Conservation (phyloP, 2,329 filamentous ascomycete species). For the Aureobasidium sp. region DNA sequence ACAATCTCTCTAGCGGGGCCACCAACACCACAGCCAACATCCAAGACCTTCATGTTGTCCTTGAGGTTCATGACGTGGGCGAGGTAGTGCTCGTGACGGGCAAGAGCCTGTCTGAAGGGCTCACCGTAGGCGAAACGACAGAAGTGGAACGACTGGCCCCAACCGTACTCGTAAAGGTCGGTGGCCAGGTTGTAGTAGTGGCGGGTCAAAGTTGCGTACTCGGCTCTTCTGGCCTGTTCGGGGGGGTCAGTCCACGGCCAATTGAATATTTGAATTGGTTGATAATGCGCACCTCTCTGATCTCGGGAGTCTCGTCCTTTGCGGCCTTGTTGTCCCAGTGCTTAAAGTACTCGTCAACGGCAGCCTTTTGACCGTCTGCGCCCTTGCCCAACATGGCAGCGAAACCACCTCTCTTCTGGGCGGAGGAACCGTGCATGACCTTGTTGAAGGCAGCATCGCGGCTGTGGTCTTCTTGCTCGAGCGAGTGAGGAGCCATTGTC, state of each 20-base stretch:
- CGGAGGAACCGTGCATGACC: slow-evolving; percentile 68
- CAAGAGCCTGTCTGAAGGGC: slow-evolving; percentile 82
- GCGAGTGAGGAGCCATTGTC: slow-evolving; percentile 25
- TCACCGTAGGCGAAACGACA: slow-evolving; percentile 86
- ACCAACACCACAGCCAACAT: slow-evolving; percentile 95
- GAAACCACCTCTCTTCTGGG: slow-evolving; percentile 72
- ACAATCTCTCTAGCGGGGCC: slow-evolving; percentile 92
- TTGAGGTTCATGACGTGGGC: slow-evolving; percentile 81
- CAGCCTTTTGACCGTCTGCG: slow-evolving; percentile 66
- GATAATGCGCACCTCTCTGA: slow-evolving; percentile 52
- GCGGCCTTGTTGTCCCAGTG: slow-evolving; percentile 85
- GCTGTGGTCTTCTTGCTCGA: slow-evolving; percentile 36
- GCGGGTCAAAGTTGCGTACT: slow-evolving; percentile 89
- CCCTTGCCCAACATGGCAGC: slow-evolving; percentile 83
- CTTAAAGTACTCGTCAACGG: slow-evolving; percentile 90
- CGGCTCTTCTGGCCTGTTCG: slow-evolving; percentile 51
- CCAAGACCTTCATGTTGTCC: slow-evolving; percentile 81
- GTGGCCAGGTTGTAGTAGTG: slow-evolving; percentile 53
- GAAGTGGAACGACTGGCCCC: slow-evolving; percentile 96
- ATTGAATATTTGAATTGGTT: background rate
- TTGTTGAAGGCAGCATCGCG: slow-evolving; percentile 69
- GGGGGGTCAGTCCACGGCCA: background rate
- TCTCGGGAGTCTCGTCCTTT: slow-evolving; percentile 73
- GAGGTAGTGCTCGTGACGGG: slow-evolving; percentile 95
- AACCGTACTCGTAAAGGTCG: slow-evolving; percentile 78